Evolutionary conservation across 176 grass and related monocot species (phyloP).

Genomic region (Urochloa ruziziensis): DNA sequence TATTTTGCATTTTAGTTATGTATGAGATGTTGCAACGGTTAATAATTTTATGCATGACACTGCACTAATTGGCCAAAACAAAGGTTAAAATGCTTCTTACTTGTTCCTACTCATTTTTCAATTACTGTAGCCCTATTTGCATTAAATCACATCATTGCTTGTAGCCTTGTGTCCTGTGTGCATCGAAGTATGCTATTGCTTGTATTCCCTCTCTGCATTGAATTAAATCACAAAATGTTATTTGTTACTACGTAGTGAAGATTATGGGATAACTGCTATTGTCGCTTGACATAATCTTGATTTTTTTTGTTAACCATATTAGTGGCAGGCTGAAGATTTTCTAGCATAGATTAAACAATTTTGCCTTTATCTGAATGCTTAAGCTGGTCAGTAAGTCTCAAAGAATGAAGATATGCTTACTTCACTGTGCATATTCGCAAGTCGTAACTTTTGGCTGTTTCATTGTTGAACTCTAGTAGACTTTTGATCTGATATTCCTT

Average conservation of each 20-base stretch:
- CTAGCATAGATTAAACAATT: neutral
- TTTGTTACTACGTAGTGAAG: neutral
- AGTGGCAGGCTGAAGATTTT: neutral
- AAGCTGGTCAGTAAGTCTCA: neutral
- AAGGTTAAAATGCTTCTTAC: neutral
- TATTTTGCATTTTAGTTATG: neutral
- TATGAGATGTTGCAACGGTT: neutral
- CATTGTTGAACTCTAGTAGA: neutral
- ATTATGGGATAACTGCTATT: neutral
- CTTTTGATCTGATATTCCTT: neutral
- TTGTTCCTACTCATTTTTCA: neutral
- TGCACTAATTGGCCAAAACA: neutral
- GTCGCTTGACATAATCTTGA: neutral
- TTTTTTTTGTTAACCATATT: neutral
- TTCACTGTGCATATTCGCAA: neutral
- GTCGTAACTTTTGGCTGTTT: neutral
- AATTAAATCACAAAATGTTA: neutral
- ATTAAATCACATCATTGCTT: neutral
- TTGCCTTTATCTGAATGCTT: neutral
- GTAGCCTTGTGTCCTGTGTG: neutral
- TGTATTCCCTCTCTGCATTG: neutral
- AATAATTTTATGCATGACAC: neutral
- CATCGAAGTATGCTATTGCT: neutral
- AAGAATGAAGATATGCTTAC: neutral
- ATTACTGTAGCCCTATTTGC: neutral